A percentile compares a stretch with the other conserved stretches of the same genome.
phyloP scores from a whole-genome alignment of 352 stramenopile species.

The Thalassiosira exigua region DNA sequence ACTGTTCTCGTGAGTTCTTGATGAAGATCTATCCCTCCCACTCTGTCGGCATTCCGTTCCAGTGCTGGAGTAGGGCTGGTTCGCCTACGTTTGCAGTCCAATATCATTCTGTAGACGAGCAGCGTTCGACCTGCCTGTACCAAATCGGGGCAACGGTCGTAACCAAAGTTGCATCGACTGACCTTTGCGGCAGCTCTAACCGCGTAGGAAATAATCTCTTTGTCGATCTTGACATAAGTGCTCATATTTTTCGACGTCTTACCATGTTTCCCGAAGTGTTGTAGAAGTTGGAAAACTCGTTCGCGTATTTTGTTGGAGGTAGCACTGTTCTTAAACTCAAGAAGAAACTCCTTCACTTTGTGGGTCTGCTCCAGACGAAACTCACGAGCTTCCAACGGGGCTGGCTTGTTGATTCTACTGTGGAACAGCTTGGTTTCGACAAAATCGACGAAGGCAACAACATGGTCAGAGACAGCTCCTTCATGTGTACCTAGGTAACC shows the following conservation, averaged over 20 bases:
- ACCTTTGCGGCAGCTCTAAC: not conserved
- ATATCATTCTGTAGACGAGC: too few relatives aligned
- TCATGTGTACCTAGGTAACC: conserved; percentile 17
- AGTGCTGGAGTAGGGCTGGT: not conserved
- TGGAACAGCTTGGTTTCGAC: conserved; percentile 23
- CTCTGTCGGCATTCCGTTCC: not conserved
- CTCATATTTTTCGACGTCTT: not conserved
- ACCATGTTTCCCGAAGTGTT: not conserved
- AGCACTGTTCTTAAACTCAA: not conserved
- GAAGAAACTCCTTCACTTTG: conserved; percentile 18
- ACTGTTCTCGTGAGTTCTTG: not conserved
- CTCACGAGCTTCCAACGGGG: not conserved
- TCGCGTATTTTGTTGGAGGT: conserved; percentile 11
- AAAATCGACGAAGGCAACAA: conserved; percentile 26
- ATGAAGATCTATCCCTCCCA: not conserved
- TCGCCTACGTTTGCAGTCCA: too few relatives aligned
- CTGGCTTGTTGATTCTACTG: conserved; percentile 14
- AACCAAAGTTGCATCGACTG: conserved; percentile 16
- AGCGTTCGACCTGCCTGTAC: too few relatives aligned
- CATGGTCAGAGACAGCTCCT: conserved; percentile 4
- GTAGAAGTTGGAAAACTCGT: not conserved
- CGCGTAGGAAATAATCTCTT: not conserved
- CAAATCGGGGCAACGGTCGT: conserved; percentile 37
- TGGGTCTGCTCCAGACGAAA: conserved; percentile 30
- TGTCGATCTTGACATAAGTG: not conserved